Evolutionary conservation across 179 eudicot species (phyloP), one percentile per base, ranked within the genome.

Genomic region (Beta macrorhiza): DNA sequence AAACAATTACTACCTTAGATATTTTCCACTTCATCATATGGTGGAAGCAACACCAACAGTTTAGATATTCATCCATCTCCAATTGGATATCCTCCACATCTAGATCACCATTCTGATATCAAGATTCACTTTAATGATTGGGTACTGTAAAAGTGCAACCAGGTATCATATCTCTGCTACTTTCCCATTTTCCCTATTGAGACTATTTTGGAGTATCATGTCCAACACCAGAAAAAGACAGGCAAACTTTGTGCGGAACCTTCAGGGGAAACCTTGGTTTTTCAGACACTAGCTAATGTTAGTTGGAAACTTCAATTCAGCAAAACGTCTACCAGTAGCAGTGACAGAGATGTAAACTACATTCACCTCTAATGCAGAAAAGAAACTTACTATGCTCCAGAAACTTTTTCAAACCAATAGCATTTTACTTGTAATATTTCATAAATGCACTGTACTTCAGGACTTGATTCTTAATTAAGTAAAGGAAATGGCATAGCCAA

Each of bases 191-290:
- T 42, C 72, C 65, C 42, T 14, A 47, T 5, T 15, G 19, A 72
- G 6, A 25, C 44, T 4, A 5, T 16, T 49, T 19, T 77, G 16
- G 49, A 51, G 7, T 52, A 61, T 63, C 57, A 71, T 80, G 32
- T 82, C 75, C 44, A 49, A 17, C 20, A 62, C 63, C 52, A 37
- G 19, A 37, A 57, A 81, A 65, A 45, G 72, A 62, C 67, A 64
- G 0, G 55, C 65, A 42, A 44, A 51, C 58, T 45, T 51, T 62
- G 79, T 45, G 64, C 44, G 20, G 57, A 13, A 44, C 56, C 11
- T 44, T 47, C 11, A 61, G n/a, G 5, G 7, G n/a, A 61, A 17
- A 20, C 9, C 9, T 61, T 61, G 65, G 29, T 7, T 61, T 37
- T 61, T 17, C 65, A 20, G 11, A 61, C n/a, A n/a, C 65, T 8